These are phyloP conservation scores for Ricinus communis DNA, from an alignment of 345 rosid species.

Conservation along the genomic window DNA sequence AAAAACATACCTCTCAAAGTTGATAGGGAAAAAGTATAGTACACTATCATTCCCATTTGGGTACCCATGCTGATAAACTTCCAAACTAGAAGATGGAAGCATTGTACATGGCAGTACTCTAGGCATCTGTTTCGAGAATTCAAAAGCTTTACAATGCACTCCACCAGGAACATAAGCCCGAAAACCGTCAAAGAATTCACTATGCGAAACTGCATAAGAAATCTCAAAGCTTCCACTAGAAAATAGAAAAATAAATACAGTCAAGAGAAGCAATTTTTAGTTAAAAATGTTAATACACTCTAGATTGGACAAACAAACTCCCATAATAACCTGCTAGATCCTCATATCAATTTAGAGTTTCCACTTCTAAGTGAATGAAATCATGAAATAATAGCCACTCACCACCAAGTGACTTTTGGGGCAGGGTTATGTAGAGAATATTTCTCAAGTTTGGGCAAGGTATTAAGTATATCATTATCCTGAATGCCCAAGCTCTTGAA, in stretches of 20 bases:
- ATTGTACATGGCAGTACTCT: conserved; percentile 16
- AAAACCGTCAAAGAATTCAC: conserved; percentile 13
- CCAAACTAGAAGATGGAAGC: background rate
- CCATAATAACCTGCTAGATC: background rate
- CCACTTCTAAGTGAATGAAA: background rate
- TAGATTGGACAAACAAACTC: background rate
- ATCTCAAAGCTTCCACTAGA: conserved; percentile 21
- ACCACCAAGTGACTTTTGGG: conserved; percentile 18
- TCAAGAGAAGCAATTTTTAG: background rate
- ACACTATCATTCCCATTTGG: conserved; percentile 2
- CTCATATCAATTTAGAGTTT: background rate
- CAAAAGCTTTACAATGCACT: conserved; percentile 13
- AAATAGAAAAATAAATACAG: background rate
- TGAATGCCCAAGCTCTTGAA: conserved; percentile 5
- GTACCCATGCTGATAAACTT: conserved; percentile 7
- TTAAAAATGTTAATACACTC: background rate
- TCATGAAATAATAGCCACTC: conserved; percentile 1
- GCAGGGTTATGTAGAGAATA: background rate
- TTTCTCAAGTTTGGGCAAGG: background rate
- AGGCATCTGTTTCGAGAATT: conserved; percentile 18
- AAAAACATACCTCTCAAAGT: conserved; percentile 10
- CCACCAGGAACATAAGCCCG: conserved; percentile 12
- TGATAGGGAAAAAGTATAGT: conserved; percentile 16
- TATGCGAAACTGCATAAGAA: conserved; percentile 1
- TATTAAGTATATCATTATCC: background rate